A percentile compares a stretch with the other conserved stretches of the same genome.
These are phyloP conservation scores for Triangularia setosa DNA, from an alignment of 2,329 filamentous ascomycete genomes.

Conservation along the genomic window DNA sequence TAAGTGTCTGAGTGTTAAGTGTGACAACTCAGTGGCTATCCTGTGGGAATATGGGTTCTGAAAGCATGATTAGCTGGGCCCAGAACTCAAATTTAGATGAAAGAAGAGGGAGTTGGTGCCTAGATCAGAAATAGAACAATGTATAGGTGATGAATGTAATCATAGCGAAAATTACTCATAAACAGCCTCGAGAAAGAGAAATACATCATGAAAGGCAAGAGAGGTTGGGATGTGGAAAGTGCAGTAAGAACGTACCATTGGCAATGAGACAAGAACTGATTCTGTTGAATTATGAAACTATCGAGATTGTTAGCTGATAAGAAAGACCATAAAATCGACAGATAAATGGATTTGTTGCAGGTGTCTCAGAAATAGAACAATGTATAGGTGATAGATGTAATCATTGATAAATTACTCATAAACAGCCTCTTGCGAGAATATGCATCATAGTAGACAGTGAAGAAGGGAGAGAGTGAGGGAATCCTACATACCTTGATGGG, in stretches of 20 bases:
- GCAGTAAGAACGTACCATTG: neutral
- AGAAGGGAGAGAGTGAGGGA: neutral
- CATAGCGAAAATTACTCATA: neutral
- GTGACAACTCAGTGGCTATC: too few relatives aligned
- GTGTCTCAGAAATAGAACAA: conserved; percentile 2
- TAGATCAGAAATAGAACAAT: conserved; percentile 3
- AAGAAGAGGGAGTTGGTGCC: neutral
- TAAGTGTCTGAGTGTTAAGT: too few relatives aligned
- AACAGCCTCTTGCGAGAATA: neutral
- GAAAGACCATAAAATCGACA: too few relatives aligned
- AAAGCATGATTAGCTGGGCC: neutral
- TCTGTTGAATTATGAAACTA: too few relatives aligned
- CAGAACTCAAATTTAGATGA: neutral
- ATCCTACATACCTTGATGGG: neutral
- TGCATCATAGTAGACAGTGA: neutral
- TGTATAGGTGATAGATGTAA: neutral
- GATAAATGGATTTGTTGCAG: too few relatives aligned
- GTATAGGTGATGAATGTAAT: neutral
- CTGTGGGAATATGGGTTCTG: neutral
- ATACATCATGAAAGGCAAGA: neutral
- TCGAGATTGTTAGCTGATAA: too few relatives aligned
- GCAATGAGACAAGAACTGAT: neutral
- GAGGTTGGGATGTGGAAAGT: neutral
- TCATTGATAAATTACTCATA: neutral
- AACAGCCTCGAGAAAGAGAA: neutral